Conservation (phyloP, 768 basidiomycete species). For the Pisolithus marmoratus region DNA sequence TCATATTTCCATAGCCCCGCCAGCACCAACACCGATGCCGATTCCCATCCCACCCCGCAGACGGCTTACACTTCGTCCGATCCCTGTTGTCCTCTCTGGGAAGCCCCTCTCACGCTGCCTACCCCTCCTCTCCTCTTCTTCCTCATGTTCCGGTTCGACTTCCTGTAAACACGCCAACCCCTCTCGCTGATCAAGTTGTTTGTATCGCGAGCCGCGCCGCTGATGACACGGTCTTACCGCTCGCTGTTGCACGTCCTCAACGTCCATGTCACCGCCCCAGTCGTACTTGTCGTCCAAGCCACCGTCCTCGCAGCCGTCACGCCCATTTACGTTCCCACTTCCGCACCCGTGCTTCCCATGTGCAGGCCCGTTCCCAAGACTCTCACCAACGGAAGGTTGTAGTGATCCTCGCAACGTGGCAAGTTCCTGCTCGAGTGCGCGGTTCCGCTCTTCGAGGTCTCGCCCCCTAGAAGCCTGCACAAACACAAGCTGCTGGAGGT, state of each 20-base stretch:
- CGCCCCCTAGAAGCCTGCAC: constrained; percentile 74
- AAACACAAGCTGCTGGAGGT: constrained; percentile 80
- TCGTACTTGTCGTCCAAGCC: background rate
- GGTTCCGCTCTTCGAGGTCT: constrained; percentile 71
- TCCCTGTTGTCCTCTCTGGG: background rate
- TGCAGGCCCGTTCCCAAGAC: background rate
- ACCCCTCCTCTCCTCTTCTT: constrained; percentile 14
- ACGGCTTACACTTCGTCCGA: constrained; percentile 1
- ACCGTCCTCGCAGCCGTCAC: background rate
- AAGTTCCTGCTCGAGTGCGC: constrained; percentile 29
- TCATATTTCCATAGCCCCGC: constrained; percentile 6
- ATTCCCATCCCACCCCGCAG: constrained; percentile 6
- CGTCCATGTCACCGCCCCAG: background rate
- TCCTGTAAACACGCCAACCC: background rate
- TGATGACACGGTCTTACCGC: background rate
- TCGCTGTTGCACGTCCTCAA: background rate
- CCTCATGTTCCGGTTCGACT: constrained; percentile 4
- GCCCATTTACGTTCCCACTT: background rate
- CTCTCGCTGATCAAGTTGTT: background rate
- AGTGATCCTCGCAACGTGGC: constrained; percentile 18
- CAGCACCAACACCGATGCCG: constrained; percentile 7
- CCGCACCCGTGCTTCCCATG: background rate
- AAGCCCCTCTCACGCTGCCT: constrained; percentile 3
- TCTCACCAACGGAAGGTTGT: background rate
- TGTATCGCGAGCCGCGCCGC: background rate